A percentile compares a stretch with the other conserved stretches of the same genome.
Evolutionary conservation across 345 rosid genomes (phyloP).

Genomic region (Eutrema yunnanense): DNA sequence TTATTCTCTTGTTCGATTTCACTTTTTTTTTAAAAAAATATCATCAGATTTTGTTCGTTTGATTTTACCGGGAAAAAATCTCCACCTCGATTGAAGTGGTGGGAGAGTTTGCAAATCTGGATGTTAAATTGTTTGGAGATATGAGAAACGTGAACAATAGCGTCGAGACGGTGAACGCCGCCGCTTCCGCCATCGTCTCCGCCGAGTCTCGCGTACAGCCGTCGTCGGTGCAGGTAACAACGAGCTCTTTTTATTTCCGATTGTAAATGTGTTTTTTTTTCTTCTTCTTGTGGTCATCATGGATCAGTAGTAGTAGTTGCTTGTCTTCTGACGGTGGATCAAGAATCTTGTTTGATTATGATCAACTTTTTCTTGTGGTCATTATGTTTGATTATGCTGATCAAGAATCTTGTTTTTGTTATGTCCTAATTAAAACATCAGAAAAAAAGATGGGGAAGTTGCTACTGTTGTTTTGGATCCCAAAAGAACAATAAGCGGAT

Average conservation of each 20-base stretch:
- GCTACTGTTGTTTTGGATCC: constrained; percentile 78
- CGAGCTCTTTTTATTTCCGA: background rate
- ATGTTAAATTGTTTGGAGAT: constrained; percentile 20
- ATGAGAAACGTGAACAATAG: constrained; percentile 56
- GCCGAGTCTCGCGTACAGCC: constrained; percentile 80
- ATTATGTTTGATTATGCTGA: no score
- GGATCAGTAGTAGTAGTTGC: background rate
- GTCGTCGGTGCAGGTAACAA: constrained; percentile 46
- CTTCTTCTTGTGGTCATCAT: background rate
- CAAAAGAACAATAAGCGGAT: constrained; percentile 66
- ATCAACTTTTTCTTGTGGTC: no score
- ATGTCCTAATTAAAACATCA: constrained; percentile 19
- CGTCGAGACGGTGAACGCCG: constrained; percentile 83
- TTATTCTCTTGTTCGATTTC: constrained; percentile 6
- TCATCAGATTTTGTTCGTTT: background rate
- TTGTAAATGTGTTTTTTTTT: background rate
- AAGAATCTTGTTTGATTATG: background rate
- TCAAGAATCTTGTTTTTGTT: background rate
- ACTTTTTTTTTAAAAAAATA: background rate
- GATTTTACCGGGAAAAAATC: background rate
- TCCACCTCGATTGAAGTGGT: background rate
- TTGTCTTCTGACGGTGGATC: background rate
- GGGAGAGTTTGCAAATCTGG: background rate
- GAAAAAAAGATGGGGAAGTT: constrained; percentile 87
- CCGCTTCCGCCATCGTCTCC: constrained; percentile 85